phyloP scores from a whole-genome alignment of 108 stramenopile genomes.

The Cyclotella kingstonii region DNA sequence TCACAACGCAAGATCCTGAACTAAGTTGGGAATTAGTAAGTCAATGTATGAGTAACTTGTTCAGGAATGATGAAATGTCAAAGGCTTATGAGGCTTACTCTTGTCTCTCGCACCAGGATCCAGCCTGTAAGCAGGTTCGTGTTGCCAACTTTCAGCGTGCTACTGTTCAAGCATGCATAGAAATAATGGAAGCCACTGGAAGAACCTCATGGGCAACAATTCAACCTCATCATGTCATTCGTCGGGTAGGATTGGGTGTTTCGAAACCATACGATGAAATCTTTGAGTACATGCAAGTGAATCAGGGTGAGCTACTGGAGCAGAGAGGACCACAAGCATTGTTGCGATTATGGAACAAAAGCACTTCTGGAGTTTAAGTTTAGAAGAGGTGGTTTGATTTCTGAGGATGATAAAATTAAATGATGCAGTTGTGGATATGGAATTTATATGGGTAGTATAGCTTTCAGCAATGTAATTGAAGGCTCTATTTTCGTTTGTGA shows the following conservation, averaged over 20 bases:
- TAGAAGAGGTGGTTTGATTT: too few species aligned
- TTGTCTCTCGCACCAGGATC: constrained; percentile 57
- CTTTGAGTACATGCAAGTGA: constrained; percentile 50
- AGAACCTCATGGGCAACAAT: constrained; percentile 37
- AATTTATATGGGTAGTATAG: too few species aligned
- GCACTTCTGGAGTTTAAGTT: too few species aligned
- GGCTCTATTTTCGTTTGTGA: too few species aligned
- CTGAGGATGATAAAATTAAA: too few species aligned
- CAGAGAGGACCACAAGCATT: constrained; percentile 40
- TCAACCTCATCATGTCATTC: constrained; percentile 35
- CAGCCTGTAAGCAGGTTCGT: constrained; percentile 51
- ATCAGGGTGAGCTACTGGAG: constrained; percentile 44
- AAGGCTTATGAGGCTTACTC: too few species aligned
- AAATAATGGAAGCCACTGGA: constrained; percentile 78
- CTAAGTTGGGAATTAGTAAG: constrained; percentile 42
- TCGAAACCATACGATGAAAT: constrained; percentile 38
- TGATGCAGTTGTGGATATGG: too few species aligned
- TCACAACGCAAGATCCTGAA: constrained; percentile 72
- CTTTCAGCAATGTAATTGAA: too few species aligned
- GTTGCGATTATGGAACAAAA: constrained; percentile 37
- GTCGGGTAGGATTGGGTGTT: constrained; percentile 39
- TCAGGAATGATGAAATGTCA: too few species aligned
- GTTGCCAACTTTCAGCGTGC: constrained; percentile 72
- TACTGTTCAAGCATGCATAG: constrained; percentile 67
- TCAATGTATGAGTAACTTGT: too few species aligned